Evolutionary conservation across 2,329 filamentous ascomycete species (phyloP).

Genomic region (Arthroderma sp.): DNA sequence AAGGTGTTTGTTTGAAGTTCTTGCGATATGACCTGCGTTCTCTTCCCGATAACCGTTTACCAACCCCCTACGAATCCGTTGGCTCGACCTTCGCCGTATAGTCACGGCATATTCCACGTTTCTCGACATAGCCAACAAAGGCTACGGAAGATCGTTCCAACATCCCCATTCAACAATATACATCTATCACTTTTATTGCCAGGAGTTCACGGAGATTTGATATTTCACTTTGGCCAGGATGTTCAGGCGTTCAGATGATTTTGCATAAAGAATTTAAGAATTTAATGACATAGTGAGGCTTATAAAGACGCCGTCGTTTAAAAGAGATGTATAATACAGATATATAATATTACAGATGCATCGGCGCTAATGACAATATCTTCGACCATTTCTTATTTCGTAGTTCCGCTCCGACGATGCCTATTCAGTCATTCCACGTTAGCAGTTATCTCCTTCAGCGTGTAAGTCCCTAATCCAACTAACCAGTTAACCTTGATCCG

Average conservation of each 20-base stretch:
- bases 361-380: constrained; percentile 87
- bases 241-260: neutral
- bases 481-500: constrained; percentile 75
- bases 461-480: too few species aligned
- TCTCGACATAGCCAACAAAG: too few species aligned
- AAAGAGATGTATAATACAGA: constrained; percentile 6
- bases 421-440: constrained; percentile 25
- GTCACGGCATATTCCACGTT: neutral
- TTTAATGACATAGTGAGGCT: neutral
- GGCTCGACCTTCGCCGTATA: neutral
- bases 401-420: constrained; percentile 80
- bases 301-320: neutral
- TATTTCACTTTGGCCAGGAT: neutral
- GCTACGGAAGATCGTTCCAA: too few species aligned
- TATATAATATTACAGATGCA: constrained; percentile 48
- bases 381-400: constrained; percentile 94
- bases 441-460: too few species aligned
- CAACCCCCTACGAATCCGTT: neutral
- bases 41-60: too few species aligned
- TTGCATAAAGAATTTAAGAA: neutral
- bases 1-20: constrained; percentile 54
- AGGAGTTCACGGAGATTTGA: neutral
- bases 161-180: neutral
- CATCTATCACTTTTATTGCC: neutral
- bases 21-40: neutral